phyloP scores from a whole-genome alignment of 108 stramenopile genomes.

The Thalassiosira profunda region DNA sequence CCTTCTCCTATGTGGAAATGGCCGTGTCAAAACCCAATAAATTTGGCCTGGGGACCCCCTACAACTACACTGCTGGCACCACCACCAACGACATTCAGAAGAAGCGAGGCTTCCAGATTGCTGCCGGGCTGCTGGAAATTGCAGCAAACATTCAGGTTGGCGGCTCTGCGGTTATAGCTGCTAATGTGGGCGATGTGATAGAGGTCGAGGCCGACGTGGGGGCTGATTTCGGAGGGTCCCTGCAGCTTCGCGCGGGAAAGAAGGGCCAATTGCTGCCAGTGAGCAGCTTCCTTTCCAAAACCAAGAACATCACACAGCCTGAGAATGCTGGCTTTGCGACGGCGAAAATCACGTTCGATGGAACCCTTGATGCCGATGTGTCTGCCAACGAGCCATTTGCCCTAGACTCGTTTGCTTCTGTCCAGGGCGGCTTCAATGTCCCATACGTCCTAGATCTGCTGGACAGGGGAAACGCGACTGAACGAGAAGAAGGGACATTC shows the following conservation, averaged over 20 bases:
- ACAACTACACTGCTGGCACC: too few species aligned
- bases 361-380: slow-evolving; percentile 16
- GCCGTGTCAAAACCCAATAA: too few species aligned
- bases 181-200: slow-evolving; percentile 23
- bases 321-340: slow-evolving; percentile 17
- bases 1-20: too few species aligned
- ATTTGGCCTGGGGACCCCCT: too few species aligned
- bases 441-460: too few species aligned
- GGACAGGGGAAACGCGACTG: too few species aligned
- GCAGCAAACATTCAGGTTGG: slow-evolving; percentile 3
- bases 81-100: slow-evolving; percentile 1
- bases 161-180: slow-evolving; percentile 17
- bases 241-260: slow-evolving; percentile 9
- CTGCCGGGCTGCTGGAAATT: background rate
- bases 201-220: slow-evolving; percentile 16
- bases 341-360: slow-evolving; percentile 27
- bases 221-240: slow-evolving; percentile 1
- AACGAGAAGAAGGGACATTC: too few species aligned
- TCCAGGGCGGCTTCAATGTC: too few species aligned
- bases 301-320: too few species aligned
- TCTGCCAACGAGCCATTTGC: too few species aligned
- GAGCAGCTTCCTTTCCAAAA: slow-evolving; percentile 6
- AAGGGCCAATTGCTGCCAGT: slow-evolving; percentile 7
- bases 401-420: too few species aligned
- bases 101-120: slow-evolving; percentile 28